Conservation (phyloP, 1,284 basidiomycete genomes). For the Cutaneotrichosporon arboriforme region DNA sequence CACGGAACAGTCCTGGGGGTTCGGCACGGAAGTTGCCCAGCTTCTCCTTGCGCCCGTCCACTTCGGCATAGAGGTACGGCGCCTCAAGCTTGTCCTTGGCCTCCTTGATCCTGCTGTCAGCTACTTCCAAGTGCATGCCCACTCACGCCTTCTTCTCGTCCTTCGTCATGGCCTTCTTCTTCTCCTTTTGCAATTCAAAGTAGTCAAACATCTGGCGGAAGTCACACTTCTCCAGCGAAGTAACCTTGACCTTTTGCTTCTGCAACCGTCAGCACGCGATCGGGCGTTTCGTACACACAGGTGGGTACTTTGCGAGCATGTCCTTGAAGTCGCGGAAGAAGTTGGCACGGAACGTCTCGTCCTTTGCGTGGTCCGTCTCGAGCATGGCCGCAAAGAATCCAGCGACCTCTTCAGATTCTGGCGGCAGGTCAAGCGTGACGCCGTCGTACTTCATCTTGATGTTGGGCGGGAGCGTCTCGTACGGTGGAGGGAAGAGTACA, state of each 20-base stretch:
- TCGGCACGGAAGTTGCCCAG: constrained; percentile 97
- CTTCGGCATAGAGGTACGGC: constrained; percentile 74
- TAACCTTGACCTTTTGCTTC: constrained; percentile 66
- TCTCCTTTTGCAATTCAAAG: constrained; percentile 85
- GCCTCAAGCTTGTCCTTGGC: constrained; percentile 76
- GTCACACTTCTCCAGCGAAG: constrained; percentile 75
- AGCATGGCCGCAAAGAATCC: constrained; percentile 92
- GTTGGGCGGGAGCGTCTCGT: constrained; percentile 73
- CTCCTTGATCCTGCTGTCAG: constrained; percentile 58
- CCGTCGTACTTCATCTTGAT: constrained; percentile 97
- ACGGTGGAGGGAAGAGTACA: constrained; percentile 92
- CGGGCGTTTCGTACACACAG: too few relatives aligned
- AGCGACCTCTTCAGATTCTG: constrained; percentile 91
- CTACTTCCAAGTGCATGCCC: background rate
- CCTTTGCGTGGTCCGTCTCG: constrained; percentile 87
- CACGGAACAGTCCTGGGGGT: constrained; percentile 94
- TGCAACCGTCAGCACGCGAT: background rate
- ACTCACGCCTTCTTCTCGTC: constrained; percentile 76
- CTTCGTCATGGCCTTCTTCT: constrained; percentile 79
- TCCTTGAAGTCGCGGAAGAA: constrained; percentile 89
- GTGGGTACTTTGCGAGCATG: constrained; percentile 73
- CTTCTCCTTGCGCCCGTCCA: constrained; percentile 96
- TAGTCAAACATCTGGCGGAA: constrained; percentile 92
- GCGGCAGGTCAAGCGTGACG: constrained; percentile 69
- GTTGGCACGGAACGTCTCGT: constrained; percentile 85